Evolutionary conservation across 2,329 filamentous ascomycete genomes (phyloP).

Genomic region (Fusarium foetens): DNA sequence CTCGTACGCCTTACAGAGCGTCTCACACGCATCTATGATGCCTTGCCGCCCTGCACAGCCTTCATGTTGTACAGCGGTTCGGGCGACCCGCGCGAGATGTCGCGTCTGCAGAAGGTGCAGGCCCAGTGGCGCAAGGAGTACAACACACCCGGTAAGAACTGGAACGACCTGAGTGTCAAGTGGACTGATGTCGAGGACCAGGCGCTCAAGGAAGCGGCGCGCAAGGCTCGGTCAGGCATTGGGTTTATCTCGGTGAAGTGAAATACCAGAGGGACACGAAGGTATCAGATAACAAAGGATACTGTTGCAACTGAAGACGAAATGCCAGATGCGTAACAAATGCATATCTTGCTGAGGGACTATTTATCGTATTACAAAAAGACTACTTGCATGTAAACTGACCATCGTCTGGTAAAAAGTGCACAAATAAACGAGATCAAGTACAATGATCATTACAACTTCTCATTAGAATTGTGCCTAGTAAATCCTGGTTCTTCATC

Average conservation of each 20-base stretch:
- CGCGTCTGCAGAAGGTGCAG: conserved; percentile 68
- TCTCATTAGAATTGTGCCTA: conserved; percentile 31
- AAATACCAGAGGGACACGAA: conserved; percentile 15
- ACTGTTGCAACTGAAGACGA: background rate
- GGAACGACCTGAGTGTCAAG: conserved; percentile 73
- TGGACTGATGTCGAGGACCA: conserved; percentile 76
- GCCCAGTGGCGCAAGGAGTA: conserved; percentile 71
- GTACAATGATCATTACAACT: conserved; percentile 37
- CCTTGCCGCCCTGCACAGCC: conserved; percentile 71
- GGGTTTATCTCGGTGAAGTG: conserved; percentile 74
- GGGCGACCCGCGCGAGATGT: conserved; percentile 75
- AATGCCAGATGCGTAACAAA: background rate
- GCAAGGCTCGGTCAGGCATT: conserved; percentile 68
- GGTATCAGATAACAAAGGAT: background rate
- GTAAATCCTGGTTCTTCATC: conserved; percentile 5
- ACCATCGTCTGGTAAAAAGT: background rate
- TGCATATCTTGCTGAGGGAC: background rate
- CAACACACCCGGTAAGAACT: conserved; percentile 70
- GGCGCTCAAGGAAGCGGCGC: conserved; percentile 66
- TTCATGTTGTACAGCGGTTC: conserved; percentile 73
- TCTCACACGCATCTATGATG: conserved; percentile 65
- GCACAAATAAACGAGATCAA: conserved; percentile 1
- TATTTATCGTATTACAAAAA: background rate
- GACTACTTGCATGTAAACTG: background rate
- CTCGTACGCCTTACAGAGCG: conserved; percentile 59